A percentile compares a stretch with the other conserved stretches of the same genome.
Evolutionary conservation across 78 protist genomes (phyloP).

Genomic region (Dictyostelium citrinum): DNA sequence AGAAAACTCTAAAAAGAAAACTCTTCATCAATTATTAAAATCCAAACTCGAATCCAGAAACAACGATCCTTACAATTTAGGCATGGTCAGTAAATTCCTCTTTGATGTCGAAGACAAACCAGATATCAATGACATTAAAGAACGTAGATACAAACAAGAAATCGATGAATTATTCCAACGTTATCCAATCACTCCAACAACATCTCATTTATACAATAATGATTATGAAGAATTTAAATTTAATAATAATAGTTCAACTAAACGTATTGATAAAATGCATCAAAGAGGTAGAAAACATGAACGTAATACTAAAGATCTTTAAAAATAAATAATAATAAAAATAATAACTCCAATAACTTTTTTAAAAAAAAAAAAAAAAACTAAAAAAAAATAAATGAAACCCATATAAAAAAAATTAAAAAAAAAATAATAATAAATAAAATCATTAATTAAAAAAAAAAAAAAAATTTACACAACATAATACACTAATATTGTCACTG

Average conservation of each 20-base stretch:
- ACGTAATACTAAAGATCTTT: neutral
- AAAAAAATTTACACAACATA: no score
- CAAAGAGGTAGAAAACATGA: neutral
- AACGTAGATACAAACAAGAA: neutral
- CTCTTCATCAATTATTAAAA: slow-evolving; percentile 7
- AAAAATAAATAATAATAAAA: neutral
- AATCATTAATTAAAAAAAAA: neutral
- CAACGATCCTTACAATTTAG: slow-evolving; percentile 48
- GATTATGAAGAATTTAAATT: slow-evolving; percentile 1
- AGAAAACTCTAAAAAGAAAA: neutral
- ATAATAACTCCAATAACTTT: neutral
- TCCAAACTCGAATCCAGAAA: neutral
- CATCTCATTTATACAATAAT: neutral
- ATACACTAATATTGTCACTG: no score
- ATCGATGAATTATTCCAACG: neutral
- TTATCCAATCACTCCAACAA: slow-evolving; percentile 9
- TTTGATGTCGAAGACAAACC: slow-evolving; percentile 41
- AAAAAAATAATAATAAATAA: neutral
- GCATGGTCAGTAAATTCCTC: slow-evolving; percentile 52
- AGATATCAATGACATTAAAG: neutral
- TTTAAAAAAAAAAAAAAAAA: neutral
- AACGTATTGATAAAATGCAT: neutral
- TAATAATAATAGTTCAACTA: neutral
- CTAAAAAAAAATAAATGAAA: neutral
- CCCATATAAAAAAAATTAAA: neutral